Conservation (phyloP, 1,284 basidiomycete genomes). For the Mycena citricolor region DNA sequence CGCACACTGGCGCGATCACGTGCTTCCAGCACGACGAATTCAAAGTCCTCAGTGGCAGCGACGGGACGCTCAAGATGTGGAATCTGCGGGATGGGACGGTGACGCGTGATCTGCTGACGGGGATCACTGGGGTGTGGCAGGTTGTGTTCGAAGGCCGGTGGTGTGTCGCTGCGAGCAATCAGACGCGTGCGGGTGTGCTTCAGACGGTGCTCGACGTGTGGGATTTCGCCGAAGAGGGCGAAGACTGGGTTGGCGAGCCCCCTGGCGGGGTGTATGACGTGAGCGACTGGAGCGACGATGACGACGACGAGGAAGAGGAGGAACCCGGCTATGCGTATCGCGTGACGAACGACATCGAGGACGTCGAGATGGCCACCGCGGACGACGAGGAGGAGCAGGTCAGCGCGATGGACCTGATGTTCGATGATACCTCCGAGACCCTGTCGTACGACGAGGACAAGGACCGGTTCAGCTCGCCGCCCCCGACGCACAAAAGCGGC, state of each 20-base stretch:
- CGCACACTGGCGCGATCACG: constrained; percentile 92
- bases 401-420: no score
- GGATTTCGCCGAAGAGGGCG: constrained; percentile 68
- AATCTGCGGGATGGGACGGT: constrained; percentile 83
- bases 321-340: no score
- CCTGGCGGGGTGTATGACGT: constrained; percentile 48
- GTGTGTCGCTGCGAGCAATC: constrained; percentile 90
- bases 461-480: no score
- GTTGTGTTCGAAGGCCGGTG: constrained; percentile 90
- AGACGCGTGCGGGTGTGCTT: constrained; percentile 46
- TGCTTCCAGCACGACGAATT: constrained; percentile 98
- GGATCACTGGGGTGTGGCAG: constrained; percentile 93
- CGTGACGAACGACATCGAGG: no score
- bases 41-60: constrained; percentile 90
- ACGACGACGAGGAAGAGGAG: constrained; percentile 54
- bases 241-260: constrained; percentile 44
- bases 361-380: constrained; percentile 42
- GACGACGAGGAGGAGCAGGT: constrained; percentile 36
- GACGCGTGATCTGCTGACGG: constrained; percentile 83
- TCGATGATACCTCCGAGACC: no score
- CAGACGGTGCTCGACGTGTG: constrained; percentile 82
- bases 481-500: no score
- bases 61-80: constrained; percentile 98
- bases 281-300: constrained; percentile 40
- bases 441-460: no score